Evolutionary conservation across 345 rosid species (phyloP).

Genomic region (Abelmoschus esculentus): DNA sequence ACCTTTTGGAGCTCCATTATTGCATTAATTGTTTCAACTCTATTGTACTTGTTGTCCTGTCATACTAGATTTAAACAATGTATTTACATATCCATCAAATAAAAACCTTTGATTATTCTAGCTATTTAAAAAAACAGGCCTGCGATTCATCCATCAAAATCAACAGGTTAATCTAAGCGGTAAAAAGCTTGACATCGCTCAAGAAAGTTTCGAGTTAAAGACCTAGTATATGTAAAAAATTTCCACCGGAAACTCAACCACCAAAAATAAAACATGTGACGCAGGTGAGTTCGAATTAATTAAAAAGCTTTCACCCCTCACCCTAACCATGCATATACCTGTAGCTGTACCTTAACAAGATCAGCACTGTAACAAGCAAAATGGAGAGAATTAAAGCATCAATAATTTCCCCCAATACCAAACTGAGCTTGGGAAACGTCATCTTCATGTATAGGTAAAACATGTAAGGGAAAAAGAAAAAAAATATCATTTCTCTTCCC

Average conservation of each 20-base stretch:
- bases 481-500: not conserved
- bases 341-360: not conserved
- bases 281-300: too few species aligned
- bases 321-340: not conserved
- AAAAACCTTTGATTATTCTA: not conserved
- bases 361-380: not conserved
- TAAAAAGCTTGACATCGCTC: too few species aligned
- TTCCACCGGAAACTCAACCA: too few species aligned
- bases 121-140: not conserved
- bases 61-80: conserved; percentile 9
- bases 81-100: not conserved
- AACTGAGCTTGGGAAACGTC: not conserved
- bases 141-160: too few species aligned
- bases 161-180: too few species aligned
- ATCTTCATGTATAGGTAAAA: not conserved
- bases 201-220: too few species aligned
- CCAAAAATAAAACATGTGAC: too few species aligned
- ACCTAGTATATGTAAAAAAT: too few species aligned
- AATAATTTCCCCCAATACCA: not conserved
- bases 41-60: conserved; percentile 20
- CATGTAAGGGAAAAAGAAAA: conserved; percentile 8
- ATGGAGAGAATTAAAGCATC: not conserved
- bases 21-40: conserved; percentile 24
- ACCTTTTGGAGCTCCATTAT: conserved; percentile 45
- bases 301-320: too few species aligned